Evolutionary conservation across 371 early-diverging fungal genomes (phyloP).

Genomic region (Batrachochytrium dendrobatidis): DNA sequence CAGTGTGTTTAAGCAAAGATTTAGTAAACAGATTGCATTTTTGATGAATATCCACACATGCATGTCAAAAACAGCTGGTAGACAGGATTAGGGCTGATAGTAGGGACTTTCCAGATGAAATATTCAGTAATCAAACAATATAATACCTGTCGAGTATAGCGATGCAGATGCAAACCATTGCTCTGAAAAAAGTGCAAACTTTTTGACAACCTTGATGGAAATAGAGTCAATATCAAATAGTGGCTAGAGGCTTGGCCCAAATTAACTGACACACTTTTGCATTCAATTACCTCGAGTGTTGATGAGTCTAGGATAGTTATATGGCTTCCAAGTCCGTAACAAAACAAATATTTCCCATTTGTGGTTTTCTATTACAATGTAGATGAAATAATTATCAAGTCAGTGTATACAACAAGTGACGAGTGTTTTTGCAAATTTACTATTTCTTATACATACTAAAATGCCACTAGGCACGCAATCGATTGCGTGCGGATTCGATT

Average conservation of each 20-base stretch:
- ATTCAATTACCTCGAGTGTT: slow-evolving; percentile 38
- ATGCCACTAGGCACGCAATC: not conserved
- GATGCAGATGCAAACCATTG: slow-evolving; percentile 59
- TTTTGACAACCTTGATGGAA: not conserved
- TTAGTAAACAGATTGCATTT: too few relatives aligned
- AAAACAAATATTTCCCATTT: not conserved
- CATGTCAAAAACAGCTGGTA: too few relatives aligned
- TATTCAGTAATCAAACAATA: not conserved
- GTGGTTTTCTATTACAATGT: not conserved
- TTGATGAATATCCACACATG: too few relatives aligned
- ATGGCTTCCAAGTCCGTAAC: slow-evolving; percentile 33
- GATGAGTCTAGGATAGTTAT: slow-evolving; percentile 41
- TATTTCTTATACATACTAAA: not conserved
- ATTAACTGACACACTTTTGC: not conserved
- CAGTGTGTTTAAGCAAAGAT: too few relatives aligned
- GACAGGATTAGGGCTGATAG: too few relatives aligned
- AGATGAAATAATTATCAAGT: not conserved
- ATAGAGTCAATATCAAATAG: slow-evolving; percentile 3
- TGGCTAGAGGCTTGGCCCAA: too few relatives aligned
- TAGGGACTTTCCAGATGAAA: too few relatives aligned
- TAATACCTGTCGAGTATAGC: slow-evolving; percentile 49
- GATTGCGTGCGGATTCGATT: slow-evolving; percentile 51
- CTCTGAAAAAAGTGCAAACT: not conserved
- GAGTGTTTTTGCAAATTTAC: not conserved
- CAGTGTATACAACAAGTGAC: not conserved